phyloP scores from a whole-genome alignment of 371 early-diverging fungal genomes.

The Syncephalastrum contaminatum region DNA sequence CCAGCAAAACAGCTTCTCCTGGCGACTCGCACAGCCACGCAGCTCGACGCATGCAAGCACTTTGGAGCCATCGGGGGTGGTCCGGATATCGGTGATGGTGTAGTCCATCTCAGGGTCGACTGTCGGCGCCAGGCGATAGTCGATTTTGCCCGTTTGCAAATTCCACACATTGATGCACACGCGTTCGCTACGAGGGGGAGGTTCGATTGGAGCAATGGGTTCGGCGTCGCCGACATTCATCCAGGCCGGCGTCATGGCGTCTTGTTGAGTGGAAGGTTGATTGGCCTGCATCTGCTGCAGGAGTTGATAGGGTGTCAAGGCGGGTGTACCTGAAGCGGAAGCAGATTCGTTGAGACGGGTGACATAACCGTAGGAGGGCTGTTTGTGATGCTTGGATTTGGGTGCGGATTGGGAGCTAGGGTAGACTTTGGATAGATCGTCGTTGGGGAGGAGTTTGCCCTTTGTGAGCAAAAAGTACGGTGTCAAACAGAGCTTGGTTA shows the following conservation, averaged over 20 bases:
- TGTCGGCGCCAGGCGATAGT: slow-evolving; percentile 35
- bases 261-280: not conserved
- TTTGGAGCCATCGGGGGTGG: slow-evolving; percentile 19
- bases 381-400: not conserved
- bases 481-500: slow-evolving; percentile 50
- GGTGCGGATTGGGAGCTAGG: slow-evolving; percentile 1
- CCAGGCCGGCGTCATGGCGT: not conserved
- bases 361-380: slow-evolving; percentile 13
- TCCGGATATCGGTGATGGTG: slow-evolving; percentile 38
- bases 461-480: slow-evolving; percentile 57
- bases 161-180: slow-evolving; percentile 61
- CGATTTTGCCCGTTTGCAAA: slow-evolving; percentile 47
- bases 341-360: slow-evolving; percentile 17
- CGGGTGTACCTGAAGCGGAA: slow-evolving; percentile 2
- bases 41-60: slow-evolving; percentile 34
- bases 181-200: slow-evolving; percentile 20
- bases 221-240: not conserved
- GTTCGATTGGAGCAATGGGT: not conserved
- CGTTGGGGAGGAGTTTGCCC: slow-evolving; percentile 22
- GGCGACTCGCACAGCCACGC: slow-evolving; percentile 13
- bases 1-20: slow-evolving; percentile 41
- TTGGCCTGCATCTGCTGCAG: slow-evolving; percentile 2
- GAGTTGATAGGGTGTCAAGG: slow-evolving; percentile 41
- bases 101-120: slow-evolving; percentile 20
- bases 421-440: slow-evolving; percentile 9